These are phyloP conservation scores for Yamadazyma pseudoaaseri DNA, from an alignment of 1,139 yeast species.

Conservation along the genomic window DNA sequence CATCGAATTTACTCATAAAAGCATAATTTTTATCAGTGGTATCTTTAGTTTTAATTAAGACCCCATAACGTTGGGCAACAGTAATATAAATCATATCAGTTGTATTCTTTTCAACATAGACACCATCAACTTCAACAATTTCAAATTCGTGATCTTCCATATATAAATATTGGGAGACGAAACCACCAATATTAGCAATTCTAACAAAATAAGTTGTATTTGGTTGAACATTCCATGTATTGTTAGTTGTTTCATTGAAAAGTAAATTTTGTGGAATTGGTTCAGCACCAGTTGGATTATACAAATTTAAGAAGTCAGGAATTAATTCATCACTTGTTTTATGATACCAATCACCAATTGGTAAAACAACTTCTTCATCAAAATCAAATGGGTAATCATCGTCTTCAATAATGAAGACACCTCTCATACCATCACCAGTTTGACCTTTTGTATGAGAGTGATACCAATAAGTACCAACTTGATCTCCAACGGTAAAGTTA, in stretches of 20 bases:
- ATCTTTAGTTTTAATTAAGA: conserved; percentile 55
- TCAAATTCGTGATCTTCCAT: conserved; percentile 68
- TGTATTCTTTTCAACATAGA: conserved; percentile 54
- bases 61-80: conserved; percentile 71
- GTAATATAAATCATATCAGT: conserved; percentile 62
- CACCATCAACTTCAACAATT: conserved; percentile 75
- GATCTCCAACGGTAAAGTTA: conserved; percentile 63
- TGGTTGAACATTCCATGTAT: conserved; percentile 56
- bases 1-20: conserved; percentile 61
- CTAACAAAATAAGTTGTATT: conserved; percentile 63
- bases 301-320: conserved; percentile 52
- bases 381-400: conserved; percentile 54
- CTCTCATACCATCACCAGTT: conserved; percentile 77
- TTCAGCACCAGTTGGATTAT: conserved; percentile 82
- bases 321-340: conserved; percentile 44
- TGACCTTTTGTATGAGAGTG: conserved; percentile 80
- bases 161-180: conserved; percentile 68
- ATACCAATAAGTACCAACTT: conserved; percentile 78
- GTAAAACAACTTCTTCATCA: conserved; percentile 60
- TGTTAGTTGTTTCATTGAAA: conserved; percentile 63
- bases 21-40: conserved; percentile 52
- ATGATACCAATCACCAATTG: conserved; percentile 66
- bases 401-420: conserved; percentile 68
- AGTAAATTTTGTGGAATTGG: conserved; percentile 70
- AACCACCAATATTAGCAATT: conserved; percentile 65